Evolutionary conservation across 2,329 filamentous ascomycete genomes (phyloP).

Genomic region (Sporothrix euskadiensis): DNA sequence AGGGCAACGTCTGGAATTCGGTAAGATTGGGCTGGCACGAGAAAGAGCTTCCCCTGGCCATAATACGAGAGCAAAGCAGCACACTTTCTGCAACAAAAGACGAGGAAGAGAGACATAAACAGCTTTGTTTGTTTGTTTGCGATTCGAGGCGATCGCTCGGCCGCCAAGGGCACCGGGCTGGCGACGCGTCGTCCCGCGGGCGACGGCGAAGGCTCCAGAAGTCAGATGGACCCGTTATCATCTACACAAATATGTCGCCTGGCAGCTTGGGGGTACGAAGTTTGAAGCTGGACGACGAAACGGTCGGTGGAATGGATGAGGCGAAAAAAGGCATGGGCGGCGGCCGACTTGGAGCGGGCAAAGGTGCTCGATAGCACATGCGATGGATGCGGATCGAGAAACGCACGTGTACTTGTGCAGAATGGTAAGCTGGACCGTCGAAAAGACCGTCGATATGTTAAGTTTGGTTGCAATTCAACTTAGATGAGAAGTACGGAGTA

Average conservation of each 20-base stretch:
- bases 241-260: background rate
- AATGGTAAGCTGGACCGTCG: background rate
- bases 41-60: background rate
- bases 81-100: background rate
- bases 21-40: slow-evolving; percentile 22
- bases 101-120: background rate
- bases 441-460: background rate
- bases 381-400: background rate
- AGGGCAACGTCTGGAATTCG: slow-evolving; percentile 26
- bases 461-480: background rate
- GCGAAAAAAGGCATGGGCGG: no score
- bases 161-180: slow-evolving; percentile 8
- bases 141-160: background rate
- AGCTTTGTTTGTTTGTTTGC: slow-evolving; percentile 16
- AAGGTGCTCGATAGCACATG: background rate
- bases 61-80: background rate
- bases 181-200: slow-evolving; percentile 15
- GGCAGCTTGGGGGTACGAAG: background rate
- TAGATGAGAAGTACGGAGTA: background rate
- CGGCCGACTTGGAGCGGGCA: background rate
- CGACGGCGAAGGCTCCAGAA: background rate
- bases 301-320: slow-evolving; percentile 3
- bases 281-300: background rate
- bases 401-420: background rate
- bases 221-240: background rate